Conservation (phyloP, 345 rosid genomes). For the Euphorbia pulcherrima region DNA sequence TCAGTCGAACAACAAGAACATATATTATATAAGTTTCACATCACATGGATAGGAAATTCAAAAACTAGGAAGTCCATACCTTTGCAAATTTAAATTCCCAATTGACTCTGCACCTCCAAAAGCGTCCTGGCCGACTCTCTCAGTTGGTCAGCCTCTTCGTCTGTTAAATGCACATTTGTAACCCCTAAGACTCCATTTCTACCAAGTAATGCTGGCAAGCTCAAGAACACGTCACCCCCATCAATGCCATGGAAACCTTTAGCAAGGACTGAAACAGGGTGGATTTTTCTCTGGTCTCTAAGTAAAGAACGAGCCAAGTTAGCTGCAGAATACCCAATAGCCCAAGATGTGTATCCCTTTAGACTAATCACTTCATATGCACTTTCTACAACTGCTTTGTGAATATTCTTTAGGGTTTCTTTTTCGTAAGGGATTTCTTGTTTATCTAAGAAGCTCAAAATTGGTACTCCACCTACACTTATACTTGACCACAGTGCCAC, state of each 20-base stretch:
- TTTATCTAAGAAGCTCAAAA: constrained; percentile 66
- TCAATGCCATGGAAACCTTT: constrained; percentile 75
- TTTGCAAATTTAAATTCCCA: constrained; percentile 41
- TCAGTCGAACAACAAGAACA: background rate
- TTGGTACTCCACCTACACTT: constrained; percentile 85
- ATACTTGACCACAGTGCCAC: constrained; percentile 97
- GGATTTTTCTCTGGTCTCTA: constrained; percentile 86
- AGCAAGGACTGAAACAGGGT: constrained; percentile 83
- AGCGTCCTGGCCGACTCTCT: constrained; percentile 67
- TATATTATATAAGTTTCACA: background rate
- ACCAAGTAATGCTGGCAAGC: constrained; percentile 77
- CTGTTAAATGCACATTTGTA: constrained; percentile 69
- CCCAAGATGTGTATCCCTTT: constrained; percentile 98
- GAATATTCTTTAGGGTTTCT: constrained; percentile 69
- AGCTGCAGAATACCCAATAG: constrained; percentile 90
- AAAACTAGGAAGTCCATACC: background rate
- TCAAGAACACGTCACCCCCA: constrained; percentile 71
- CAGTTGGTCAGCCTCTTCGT: constrained; percentile 55
- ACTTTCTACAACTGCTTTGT: constrained; percentile 53
- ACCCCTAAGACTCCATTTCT: constrained; percentile 73
- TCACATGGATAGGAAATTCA: background rate
- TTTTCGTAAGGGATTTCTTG: constrained; percentile 73
- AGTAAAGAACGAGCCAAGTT: constrained; percentile 64
- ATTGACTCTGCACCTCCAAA: constrained; percentile 58
- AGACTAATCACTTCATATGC: constrained; percentile 82